Conservation (phyloP, 2,329 filamentous ascomycete genomes). For the Seiridium unicorne region DNA sequence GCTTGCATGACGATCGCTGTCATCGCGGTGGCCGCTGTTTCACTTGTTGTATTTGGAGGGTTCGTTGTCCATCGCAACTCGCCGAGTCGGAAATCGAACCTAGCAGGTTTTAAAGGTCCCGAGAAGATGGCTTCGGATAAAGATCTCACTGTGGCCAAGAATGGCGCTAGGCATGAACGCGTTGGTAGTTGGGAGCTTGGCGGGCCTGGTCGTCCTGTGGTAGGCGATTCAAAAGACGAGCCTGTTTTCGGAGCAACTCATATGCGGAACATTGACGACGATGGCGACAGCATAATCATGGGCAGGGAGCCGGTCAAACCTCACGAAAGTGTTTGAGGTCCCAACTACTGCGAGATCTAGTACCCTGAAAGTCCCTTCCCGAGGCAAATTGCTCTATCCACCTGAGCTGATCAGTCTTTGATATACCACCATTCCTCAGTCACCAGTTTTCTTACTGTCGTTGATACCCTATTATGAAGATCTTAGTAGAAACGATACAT, state of each 20-base stretch:
- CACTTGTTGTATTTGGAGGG: conserved; percentile 27
- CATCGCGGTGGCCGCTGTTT: conserved; percentile 16
- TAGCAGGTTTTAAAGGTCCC: conserved; percentile 41
- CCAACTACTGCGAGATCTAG: not conserved
- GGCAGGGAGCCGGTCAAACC: conserved; percentile 35
- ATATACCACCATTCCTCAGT: not conserved
- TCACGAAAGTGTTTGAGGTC: conserved; percentile 34
- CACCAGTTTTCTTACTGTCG: not conserved
- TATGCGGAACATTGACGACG: conserved; percentile 22
- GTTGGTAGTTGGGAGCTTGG: conserved; percentile 50
- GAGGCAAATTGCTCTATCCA: not conserved
- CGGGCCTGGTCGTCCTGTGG: conserved; percentile 14
- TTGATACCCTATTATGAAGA: not conserved
- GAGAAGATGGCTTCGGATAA: conserved; percentile 43
- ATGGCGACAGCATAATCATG: conserved; percentile 33
- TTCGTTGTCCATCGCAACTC: conserved; percentile 26
- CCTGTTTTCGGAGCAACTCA: conserved; percentile 14
- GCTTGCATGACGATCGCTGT: conserved; percentile 37
- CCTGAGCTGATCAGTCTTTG: not conserved
- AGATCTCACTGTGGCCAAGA: conserved; percentile 38
- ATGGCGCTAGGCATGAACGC: conserved; percentile 41
- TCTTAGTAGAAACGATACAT: not conserved
- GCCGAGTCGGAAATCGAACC: conserved; percentile 12
- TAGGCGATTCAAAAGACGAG: conserved; percentile 12
- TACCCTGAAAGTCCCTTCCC: not conserved